A percentile compares a stretch with the other conserved stretches of the same genome.
phyloP scores from a whole-genome alignment of 345 rosid genomes.

The Eucalyptus virginea region DNA sequence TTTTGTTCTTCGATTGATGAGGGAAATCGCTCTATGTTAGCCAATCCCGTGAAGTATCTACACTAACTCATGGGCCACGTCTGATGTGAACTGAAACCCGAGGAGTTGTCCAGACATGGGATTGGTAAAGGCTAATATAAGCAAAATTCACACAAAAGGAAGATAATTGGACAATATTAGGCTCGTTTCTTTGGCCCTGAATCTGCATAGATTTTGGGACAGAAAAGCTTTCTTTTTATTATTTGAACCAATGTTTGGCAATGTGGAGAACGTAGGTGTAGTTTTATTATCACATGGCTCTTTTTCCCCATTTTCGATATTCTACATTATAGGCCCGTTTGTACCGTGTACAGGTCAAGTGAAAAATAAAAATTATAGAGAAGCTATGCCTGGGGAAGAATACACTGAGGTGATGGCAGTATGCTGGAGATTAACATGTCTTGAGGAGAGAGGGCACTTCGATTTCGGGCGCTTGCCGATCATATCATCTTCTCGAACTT shows the following conservation, averaged over 20 bases:
- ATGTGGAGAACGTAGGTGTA: background rate
- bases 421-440: background rate
- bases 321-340: background rate
- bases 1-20: background rate
- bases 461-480: background rate
- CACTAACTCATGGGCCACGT: background rate
- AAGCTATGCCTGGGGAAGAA: background rate
- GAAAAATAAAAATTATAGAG: background rate
- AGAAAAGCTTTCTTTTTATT: background rate
- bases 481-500: slow-evolving; percentile 95
- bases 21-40: background rate
- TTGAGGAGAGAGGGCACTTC: background rate
- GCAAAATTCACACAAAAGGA: background rate
- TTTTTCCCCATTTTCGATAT: background rate
- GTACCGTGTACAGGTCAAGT: background rate
- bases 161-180: background rate
- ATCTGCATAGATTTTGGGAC: background rate
- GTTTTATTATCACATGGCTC: background rate
- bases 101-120: background rate
- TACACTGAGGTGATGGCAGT: background rate
- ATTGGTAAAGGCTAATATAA: background rate
- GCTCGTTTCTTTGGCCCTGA: background rate
- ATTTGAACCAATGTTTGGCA: background rate
- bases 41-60: background rate
- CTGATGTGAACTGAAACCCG: background rate